phyloP scores from a whole-genome alignment of 345 rosid species.

The rapeseed (Brassica napus) region DNA sequence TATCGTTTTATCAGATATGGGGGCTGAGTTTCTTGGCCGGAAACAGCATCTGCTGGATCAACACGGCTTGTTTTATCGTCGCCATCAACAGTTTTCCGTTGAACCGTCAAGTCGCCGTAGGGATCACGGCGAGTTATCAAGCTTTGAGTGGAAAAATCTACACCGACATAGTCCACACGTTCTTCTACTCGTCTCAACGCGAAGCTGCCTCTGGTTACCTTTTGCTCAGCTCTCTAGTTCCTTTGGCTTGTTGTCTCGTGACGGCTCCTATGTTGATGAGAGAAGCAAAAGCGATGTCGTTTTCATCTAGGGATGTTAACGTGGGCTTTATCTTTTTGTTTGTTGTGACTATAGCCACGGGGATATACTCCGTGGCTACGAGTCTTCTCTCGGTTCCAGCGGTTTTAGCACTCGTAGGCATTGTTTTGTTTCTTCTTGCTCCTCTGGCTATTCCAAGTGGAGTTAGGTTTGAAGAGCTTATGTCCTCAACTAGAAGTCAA shows the following conservation, averaged over 20 bases:
- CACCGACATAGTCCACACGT: conserved; percentile 55
- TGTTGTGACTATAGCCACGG: conserved; percentile 60
- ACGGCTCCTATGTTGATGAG: conserved; percentile 52
- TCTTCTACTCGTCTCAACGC: conserved; percentile 34
- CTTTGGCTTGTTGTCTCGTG: conserved; percentile 44
- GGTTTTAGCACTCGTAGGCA: conserved; percentile 47
- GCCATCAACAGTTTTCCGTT: conserved; percentile 53
- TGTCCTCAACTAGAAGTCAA: conserved; percentile 2
- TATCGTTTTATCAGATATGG: conserved; percentile 60
- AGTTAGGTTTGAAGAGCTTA: conserved; percentile 16
- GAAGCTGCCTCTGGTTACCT: conserved; percentile 59
- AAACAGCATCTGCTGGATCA: conserved; percentile 96
- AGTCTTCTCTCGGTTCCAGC: conserved; percentile 52
- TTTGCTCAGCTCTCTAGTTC: conserved; percentile 61
- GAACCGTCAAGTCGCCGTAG: conserved; percentile 65
- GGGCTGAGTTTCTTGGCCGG: conserved; percentile 72
- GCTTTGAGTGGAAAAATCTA: conserved; percentile 82
- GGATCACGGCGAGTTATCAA: conserved; percentile 72
- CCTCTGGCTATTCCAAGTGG: conserved; percentile 56
- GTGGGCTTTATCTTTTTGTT: conserved; percentile 51
- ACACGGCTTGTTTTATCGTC: conserved; percentile 71
- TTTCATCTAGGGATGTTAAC: conserved; percentile 1
- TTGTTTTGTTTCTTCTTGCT: conserved; percentile 45
- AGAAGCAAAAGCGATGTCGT: neutral
- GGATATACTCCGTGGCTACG: conserved; percentile 59